Percentiles rank a stretch among this genome's conserved stretches.
Evolutionary conservation across 2,329 filamentous ascomycete species (phyloP).

Genomic region (Orbilia brochopaga): DNA sequence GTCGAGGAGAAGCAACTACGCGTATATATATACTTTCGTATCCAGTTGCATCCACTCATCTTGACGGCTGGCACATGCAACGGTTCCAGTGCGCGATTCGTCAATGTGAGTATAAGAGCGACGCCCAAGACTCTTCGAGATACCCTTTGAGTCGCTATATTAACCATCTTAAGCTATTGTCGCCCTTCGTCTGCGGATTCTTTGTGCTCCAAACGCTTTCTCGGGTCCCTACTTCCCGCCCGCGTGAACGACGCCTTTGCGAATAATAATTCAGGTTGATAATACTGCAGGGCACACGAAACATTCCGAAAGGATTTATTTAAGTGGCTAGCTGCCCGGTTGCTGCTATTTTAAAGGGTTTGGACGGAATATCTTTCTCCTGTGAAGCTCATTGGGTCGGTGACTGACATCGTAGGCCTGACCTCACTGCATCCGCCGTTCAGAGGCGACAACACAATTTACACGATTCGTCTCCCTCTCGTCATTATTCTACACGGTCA

Average conservation of each 20-base stretch:
- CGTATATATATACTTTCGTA: neutral
- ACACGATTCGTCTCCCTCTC: neutral
- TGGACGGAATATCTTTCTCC: neutral
- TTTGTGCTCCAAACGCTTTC: slow-evolving; percentile 6
- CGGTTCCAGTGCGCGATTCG: neutral
- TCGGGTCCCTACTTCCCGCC: neutral
- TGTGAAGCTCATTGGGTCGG: neutral
- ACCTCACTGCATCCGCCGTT: neutral
- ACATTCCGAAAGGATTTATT: slow-evolving; percentile 3
- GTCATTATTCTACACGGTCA: neutral
- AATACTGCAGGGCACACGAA: neutral
- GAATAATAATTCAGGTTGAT: neutral
- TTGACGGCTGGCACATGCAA: slow-evolving; percentile 1
- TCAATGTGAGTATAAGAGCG: neutral
- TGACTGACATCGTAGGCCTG: neutral
- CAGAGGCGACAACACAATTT: slow-evolving; percentile 1
- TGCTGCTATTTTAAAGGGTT: neutral
- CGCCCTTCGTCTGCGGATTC: slow-evolving; percentile 7
- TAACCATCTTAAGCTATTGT: slow-evolving; percentile 1
- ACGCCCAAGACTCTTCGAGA: neutral
- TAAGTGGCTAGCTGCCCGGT: slow-evolving; percentile 12
- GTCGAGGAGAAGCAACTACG: neutral
- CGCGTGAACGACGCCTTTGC: neutral
- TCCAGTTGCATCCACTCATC: neutral
- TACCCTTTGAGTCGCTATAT: slow-evolving; percentile 5